These are phyloP conservation scores for Neurospora sp. DNA, from an alignment of 495 filamentous ascomycete genomes.

Conservation along the genomic window DNA sequence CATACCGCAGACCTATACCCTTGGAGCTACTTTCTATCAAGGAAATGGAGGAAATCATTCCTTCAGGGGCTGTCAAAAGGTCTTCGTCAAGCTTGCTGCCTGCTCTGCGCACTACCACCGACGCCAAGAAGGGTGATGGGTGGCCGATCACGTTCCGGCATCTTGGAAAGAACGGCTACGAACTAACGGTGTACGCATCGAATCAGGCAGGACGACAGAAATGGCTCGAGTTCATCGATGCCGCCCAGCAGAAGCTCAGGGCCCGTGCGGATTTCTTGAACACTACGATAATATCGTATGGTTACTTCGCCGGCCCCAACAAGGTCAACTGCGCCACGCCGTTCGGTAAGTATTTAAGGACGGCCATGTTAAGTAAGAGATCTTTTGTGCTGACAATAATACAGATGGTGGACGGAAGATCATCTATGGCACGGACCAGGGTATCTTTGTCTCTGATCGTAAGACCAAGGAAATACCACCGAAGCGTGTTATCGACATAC, in stretches of 20 bases:
- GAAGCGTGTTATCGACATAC: slow-evolving; percentile 73
- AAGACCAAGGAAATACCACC: slow-evolving; percentile 65
- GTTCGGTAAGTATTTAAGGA: slow-evolving; percentile 49
- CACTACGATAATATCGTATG: slow-evolving; percentile 71
- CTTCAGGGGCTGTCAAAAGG: slow-evolving; percentile 68
- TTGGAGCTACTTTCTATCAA: slow-evolving; percentile 87
- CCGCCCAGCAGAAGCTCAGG: slow-evolving; percentile 74
- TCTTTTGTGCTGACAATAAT: slow-evolving; percentile 21
- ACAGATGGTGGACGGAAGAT: slow-evolving; percentile 87
- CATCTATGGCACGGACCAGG: slow-evolving; percentile 85
- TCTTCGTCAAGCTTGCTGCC: slow-evolving; percentile 81
- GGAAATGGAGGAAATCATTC: slow-evolving; percentile 93
- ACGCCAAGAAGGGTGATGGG: slow-evolving; percentile 56
- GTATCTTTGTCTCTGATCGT: slow-evolving; percentile 84
- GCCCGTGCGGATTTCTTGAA: slow-evolving; percentile 90
- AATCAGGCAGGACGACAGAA: slow-evolving; percentile 74
- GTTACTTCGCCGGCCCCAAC: slow-evolving; percentile 73
- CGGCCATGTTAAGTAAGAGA: background rate
- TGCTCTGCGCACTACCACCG: slow-evolving; percentile 47
- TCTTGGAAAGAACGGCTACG: slow-evolving; percentile 93
- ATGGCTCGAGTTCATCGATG: slow-evolving; percentile 92
- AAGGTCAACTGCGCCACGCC: slow-evolving; percentile 90
- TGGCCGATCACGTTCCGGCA: slow-evolving; percentile 97
- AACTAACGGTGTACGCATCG: slow-evolving; percentile 78
- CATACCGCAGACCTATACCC: slow-evolving; percentile 91